phyloP scores from a whole-genome alignment of 2,329 filamentous ascomycete genomes.

The Graphiopsis chlorocephala region DNA sequence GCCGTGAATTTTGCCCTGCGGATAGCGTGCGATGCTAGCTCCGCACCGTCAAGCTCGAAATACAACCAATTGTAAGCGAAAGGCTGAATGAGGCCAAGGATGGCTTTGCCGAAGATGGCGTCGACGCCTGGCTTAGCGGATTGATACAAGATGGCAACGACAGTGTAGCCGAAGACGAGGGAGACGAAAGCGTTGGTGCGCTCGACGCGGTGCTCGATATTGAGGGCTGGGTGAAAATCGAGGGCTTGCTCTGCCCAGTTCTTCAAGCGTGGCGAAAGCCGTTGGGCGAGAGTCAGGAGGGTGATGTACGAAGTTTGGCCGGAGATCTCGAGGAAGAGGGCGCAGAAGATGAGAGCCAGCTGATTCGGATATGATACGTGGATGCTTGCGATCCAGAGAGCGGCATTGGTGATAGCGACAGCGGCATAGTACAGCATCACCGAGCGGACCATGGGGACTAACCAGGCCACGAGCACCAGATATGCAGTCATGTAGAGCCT shows the following conservation, averaged over 20 bases:
- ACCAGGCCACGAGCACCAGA: slow-evolving; percentile 45
- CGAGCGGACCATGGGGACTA: slow-evolving; percentile 58
- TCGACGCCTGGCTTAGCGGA: slow-evolving; percentile 53
- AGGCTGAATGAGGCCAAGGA: slow-evolving; percentile 37
- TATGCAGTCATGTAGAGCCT: slow-evolving; percentile 54
- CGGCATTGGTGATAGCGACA: slow-evolving; percentile 47
- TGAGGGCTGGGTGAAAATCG: slow-evolving; percentile 58
- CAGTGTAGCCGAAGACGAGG: slow-evolving; percentile 63
- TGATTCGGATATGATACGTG: slow-evolving; percentile 55
- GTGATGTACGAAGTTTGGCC: slow-evolving; percentile 46
- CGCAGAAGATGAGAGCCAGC: slow-evolving; percentile 56
- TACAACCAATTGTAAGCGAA: slow-evolving; percentile 37
- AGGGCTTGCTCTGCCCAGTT: slow-evolving; percentile 41
- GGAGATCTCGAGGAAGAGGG: slow-evolving; percentile 54
- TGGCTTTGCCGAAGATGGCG: slow-evolving; percentile 61
- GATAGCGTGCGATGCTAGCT: slow-evolving; percentile 61
- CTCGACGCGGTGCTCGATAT: slow-evolving; percentile 66
- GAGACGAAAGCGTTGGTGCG: slow-evolving; percentile 64
- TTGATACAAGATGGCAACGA: slow-evolving; percentile 61
- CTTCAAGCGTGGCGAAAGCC: slow-evolving; percentile 20
- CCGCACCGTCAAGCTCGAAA: slow-evolving; percentile 54
- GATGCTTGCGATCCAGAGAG: slow-evolving; percentile 60
- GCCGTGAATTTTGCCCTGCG: slow-evolving; percentile 46
- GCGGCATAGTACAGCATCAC: slow-evolving; percentile 53
- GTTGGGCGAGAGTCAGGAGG: slow-evolving; percentile 29